Percentiles rank a stretch among this genome's conserved stretches.
These are phyloP conservation scores for Verticillium tricorpus DNA, from an alignment of 2,329 filamentous ascomycete genomes.

Conservation along the genomic window DNA sequence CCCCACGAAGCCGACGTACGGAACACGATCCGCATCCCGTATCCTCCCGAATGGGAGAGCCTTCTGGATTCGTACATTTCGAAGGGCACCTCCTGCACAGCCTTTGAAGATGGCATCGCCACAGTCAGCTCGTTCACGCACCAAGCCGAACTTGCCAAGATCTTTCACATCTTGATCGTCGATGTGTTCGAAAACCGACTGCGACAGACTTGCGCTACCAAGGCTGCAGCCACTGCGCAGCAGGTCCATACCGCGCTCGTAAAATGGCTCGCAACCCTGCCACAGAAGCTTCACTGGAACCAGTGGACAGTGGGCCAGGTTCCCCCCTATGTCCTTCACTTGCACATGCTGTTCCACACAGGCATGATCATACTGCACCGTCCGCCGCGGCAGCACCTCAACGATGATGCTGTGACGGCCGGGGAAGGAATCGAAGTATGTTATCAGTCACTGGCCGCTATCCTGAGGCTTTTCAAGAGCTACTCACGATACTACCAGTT, in stretches of 20 bases:
- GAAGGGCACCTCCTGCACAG: conserved; percentile 35
- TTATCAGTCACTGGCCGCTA: conserved; percentile 41
- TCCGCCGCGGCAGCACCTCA: conserved; percentile 38
- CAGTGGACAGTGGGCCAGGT: conserved; percentile 44
- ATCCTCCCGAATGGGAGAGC: conserved; percentile 42
- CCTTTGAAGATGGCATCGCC: conserved; percentile 40
- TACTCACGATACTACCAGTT: conserved; percentile 40
- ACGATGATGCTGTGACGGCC: conserved; percentile 30
- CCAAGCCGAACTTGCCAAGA: conserved; percentile 42
- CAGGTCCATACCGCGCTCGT: conserved; percentile 41
- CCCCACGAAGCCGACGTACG: conserved; percentile 44
- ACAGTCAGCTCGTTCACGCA: conserved; percentile 41
- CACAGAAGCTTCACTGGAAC: conserved; percentile 44
- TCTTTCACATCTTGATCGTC: conserved; percentile 44
- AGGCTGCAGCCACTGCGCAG: conserved; percentile 35
- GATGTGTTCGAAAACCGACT: conserved; percentile 45
- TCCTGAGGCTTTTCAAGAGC: conserved; percentile 38
- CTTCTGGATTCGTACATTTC: conserved; percentile 43
- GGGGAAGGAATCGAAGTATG: conserved; percentile 45
- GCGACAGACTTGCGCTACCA: conserved; percentile 31
- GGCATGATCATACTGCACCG: conserved; percentile 48
- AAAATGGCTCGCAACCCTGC: conserved; percentile 41
- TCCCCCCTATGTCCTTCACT: conserved; percentile 39
- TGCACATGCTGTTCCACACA: conserved; percentile 47
- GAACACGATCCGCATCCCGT: conserved; percentile 43